Base-by-base conservation (phyloP, 176 grass and related monocot genomes). In the Carex cristatella region DNA sequence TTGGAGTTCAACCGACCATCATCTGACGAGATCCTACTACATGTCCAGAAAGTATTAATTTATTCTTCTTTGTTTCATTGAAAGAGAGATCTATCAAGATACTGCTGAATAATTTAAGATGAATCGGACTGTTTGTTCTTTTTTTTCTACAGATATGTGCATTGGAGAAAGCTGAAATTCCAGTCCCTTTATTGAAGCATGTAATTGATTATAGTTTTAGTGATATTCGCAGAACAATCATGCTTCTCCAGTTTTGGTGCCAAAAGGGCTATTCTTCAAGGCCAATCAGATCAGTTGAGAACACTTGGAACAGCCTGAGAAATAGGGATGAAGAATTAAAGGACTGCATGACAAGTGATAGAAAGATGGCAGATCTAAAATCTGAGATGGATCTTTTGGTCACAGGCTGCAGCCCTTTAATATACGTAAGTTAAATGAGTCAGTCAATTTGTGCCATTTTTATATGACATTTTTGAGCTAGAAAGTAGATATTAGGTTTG, bases 231-330 rank as follows among this genome's bases (percentile, higher is more conserved):
- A 92, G 89, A 61, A 86, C 84, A 8, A 86, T 88, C 55, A 89
- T 94, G 85, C 85, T 95, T 90, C 81, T 98, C 79, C 95, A 98
- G 71, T 98, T 98, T 90, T 98, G 93, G 95, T 95, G 83, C 80
- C 93, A 98, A 91, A 88, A 90, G 35, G 66, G 86, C 42, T 88
- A 68, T 81, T 37, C 48, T 69, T 83, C n/a, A 85, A 89, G 60
- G 59, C 27, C 42, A 83, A n/a, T 89, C 79, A 79, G 84, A 84
- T 55, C 75, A 37, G 91, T 95, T 33, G 88, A 92, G 19, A 82
- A 95, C 84, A 98, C 91, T 86, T 98, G 95, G 95, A 83, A 88
- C 64, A 93, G 87, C 80, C 83, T 98, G 75, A 90, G 84, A 16
- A 84, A 78, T 76, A 83, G 80, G 69, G 78, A 75, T 79, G 51